Percentiles rank a stretch among this genome's conserved stretches.
phyloP scores from a whole-genome alignment of 1,139 yeast species.

The Lodderomyces margitis region DNA sequence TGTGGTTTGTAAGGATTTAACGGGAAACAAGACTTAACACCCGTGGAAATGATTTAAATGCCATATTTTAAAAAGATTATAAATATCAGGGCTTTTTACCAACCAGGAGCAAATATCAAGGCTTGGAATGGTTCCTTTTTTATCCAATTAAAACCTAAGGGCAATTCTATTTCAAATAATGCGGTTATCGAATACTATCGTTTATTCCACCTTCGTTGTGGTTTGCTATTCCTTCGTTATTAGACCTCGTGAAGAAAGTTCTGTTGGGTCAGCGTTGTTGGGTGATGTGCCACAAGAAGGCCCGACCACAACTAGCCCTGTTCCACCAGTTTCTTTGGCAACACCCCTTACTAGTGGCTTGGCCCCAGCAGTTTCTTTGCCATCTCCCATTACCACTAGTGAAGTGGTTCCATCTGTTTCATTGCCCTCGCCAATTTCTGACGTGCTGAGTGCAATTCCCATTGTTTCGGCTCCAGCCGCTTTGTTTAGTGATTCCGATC shows the following conservation, averaged over 20 bases:
- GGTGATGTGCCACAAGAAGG: not conserved
- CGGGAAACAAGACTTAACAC: too few relatives aligned
- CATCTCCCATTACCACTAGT: not conserved
- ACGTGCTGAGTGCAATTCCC: not conserved
- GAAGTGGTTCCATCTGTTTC: not conserved
- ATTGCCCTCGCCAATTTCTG: not conserved
- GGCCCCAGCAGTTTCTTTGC: not conserved
- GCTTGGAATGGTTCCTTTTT: too few relatives aligned
- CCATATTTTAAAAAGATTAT: too few relatives aligned
- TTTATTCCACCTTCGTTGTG: not conserved
- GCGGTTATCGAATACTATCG: not conserved
- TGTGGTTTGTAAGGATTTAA: too few relatives aligned
- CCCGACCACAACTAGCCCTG: not conserved
- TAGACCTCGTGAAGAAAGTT: not conserved
- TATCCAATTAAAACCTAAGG: too few relatives aligned
- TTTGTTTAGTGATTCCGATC: not conserved
- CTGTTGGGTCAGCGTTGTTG: not conserved
- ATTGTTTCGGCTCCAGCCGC: not conserved
- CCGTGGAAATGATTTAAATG: too few relatives aligned
- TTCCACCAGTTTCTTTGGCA: not conserved
- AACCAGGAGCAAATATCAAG: not conserved
- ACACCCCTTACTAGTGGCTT: not conserved
- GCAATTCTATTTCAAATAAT: not conserved
- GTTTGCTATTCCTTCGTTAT: not conserved
- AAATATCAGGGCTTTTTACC: not conserved